phyloP scores from a whole-genome alignment of 176 grass and related monocot genomes.

The Eleusine coracana region DNA sequence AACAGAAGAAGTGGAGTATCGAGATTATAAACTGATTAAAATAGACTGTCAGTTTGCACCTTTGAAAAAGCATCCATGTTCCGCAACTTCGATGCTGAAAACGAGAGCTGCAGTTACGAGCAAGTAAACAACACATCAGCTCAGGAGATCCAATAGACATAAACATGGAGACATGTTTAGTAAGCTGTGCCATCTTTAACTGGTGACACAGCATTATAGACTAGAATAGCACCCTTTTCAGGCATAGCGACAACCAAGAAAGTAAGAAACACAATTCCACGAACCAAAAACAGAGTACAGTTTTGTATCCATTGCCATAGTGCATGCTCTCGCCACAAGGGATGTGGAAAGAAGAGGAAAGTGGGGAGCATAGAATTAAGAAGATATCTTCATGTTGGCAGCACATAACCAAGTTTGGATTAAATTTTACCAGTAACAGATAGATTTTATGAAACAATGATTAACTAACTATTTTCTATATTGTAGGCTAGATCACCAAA shows the following conservation, averaged over 20 bases:
- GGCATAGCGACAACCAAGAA: constrained; percentile 1
- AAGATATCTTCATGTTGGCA: neutral
- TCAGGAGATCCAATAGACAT: constrained; percentile 20
- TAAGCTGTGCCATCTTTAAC: neutral
- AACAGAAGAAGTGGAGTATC: constrained; percentile 3
- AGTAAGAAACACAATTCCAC: neutral
- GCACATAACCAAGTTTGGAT: neutral
- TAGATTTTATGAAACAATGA: constrained; percentile 4
- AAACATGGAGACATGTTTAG: constrained; percentile 19
- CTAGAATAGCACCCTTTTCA: neutral
- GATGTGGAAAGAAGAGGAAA: neutral
- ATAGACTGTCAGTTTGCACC: constrained; percentile 45
- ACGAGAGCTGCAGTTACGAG: constrained; percentile 62
- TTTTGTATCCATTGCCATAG: neutral
- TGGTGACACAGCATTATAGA: neutral
- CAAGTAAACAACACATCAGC: constrained; percentile 31
- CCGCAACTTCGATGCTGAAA: constrained; percentile 76
- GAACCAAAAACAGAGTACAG: constrained; percentile 8
- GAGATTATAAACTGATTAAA: constrained; percentile 8
- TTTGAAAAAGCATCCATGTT: constrained; percentile 84
- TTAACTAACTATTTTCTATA: neutral
- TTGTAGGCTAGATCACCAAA: neutral
- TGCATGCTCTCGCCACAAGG: neutral
- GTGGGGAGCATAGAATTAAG: neutral
- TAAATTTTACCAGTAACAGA: neutral